These are phyloP conservation scores for Biscogniauxia mediterranea DNA, from an alignment of 2,329 filamentous ascomycete species.

Conservation along the genomic window DNA sequence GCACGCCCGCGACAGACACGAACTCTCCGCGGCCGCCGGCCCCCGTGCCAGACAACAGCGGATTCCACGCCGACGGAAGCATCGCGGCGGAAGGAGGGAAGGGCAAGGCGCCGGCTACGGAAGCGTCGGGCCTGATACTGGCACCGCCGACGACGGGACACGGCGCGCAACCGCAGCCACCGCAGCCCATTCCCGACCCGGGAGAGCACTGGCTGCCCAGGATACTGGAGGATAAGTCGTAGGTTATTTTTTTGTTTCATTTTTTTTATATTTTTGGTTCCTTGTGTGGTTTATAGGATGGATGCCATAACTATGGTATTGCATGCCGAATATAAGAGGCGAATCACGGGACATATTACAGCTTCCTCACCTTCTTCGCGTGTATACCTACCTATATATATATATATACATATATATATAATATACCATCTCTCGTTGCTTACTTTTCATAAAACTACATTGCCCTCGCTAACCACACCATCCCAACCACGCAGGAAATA, in stretches of 20 bases:
- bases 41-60: constrained; percentile 33
- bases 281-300: too few relatives aligned
- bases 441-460: too few relatives aligned
- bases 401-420: background rate
- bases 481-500: constrained; percentile 59
- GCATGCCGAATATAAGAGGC: too few relatives aligned
- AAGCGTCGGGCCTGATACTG: constrained; percentile 32
- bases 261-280: constrained; percentile 2
- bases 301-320: too few relatives aligned
- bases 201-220: constrained; percentile 77
- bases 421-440: constrained; percentile 6
- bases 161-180: constrained; percentile 21
- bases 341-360: too few relatives aligned
- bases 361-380: too few relatives aligned
- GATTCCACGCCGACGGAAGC: constrained; percentile 15
- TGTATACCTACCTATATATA: background rate
- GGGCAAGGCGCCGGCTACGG: constrained; percentile 20
- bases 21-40: constrained; percentile 46
- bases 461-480: background rate
- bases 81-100: constrained; percentile 19
- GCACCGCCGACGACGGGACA: constrained; percentile 16
- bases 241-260: constrained; percentile 31
- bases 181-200: constrained; percentile 50
- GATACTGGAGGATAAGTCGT: constrained; percentile 80
- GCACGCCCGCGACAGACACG: constrained; percentile 52